phyloP scores from a whole-genome alignment of 2,329 filamentous ascomycete species.

The Coniella lustricola region DNA sequence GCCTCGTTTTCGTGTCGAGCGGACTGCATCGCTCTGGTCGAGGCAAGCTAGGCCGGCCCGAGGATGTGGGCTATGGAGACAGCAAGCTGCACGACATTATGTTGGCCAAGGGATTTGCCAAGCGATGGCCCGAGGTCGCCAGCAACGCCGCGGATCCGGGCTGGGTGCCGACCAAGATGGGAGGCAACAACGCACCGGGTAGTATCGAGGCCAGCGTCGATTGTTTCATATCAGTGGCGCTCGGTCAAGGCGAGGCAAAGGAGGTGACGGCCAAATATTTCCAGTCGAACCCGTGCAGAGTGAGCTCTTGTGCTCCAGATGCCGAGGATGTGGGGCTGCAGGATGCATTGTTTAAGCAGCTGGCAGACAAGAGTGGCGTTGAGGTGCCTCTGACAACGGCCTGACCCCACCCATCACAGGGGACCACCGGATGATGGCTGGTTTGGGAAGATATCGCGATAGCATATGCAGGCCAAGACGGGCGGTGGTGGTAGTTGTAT shows the following conservation, averaged over 20 bases:
- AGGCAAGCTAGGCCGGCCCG: conserved; percentile 35
- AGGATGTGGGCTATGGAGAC: conserved; percentile 38
- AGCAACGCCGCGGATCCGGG: conserved; percentile 44
- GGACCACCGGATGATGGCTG: no score
- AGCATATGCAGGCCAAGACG: neutral
- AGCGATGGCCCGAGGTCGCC: conserved; percentile 33
- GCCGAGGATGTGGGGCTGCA: conserved; percentile 34
- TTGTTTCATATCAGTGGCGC: conserved; percentile 40
- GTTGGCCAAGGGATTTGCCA: conserved; percentile 46
- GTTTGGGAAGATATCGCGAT: neutral
- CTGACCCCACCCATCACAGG: neutral
- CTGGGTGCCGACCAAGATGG: conserved; percentile 50
- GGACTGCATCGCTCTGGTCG: conserved; percentile 44
- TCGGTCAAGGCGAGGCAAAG: conserved; percentile 28
- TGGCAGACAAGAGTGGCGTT: conserved; percentile 25
- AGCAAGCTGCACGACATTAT: conserved; percentile 51
- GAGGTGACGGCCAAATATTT: conserved; percentile 33
- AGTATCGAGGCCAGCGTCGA: conserved; percentile 39
- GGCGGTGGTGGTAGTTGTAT: no score
- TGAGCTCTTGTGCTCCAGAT: conserved; percentile 22
- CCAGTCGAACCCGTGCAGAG: conserved; percentile 22
- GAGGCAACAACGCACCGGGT: conserved; percentile 38
- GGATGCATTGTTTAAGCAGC: conserved; percentile 33
- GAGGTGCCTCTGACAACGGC: conserved; percentile 2
- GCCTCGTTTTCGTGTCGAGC: conserved; percentile 46